Evolutionary conservation across 768 basidiomycete species (phyloP).

Genomic region (Pleurotus djamor): DNA sequence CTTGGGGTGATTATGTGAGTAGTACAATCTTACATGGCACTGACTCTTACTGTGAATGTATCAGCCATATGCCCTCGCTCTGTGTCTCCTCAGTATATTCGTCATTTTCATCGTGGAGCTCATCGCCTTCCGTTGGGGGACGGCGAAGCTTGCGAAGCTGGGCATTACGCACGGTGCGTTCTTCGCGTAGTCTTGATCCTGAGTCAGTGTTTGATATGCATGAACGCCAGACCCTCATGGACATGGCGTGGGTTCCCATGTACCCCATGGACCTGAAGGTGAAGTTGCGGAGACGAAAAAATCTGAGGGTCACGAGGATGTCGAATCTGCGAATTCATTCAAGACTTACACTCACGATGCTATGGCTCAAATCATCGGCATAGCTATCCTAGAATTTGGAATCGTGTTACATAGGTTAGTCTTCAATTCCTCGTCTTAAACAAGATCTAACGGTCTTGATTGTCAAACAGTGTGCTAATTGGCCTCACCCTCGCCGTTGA

Average conservation of each 20-base stretch:
- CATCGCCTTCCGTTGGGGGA: constrained; percentile 86
- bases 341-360: constrained; percentile 32
- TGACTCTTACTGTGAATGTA: neutral
- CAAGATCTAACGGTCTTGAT: neutral
- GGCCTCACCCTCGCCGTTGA: constrained; percentile 94
- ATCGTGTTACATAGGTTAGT: constrained; percentile 77
- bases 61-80: constrained; percentile 79
- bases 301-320: neutral
- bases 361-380: constrained; percentile 75
- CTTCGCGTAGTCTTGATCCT: no score
- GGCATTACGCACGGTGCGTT: constrained; percentile 61
- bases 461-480: constrained; percentile 61
- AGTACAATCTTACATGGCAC: neutral
- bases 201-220: neutral
- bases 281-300: neutral
- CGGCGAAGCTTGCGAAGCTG: constrained; percentile 60
- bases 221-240: constrained; percentile 58
- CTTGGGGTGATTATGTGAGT: constrained; percentile 78
- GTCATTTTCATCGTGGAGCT: constrained; percentile 83
- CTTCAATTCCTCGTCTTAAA: neutral
- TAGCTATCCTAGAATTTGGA: constrained; percentile 94
- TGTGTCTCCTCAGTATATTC: constrained; percentile 83
- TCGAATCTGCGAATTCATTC: neutral
- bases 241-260: constrained; percentile 55
- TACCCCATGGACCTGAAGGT: constrained; percentile 71